Conservation (phyloP, 2,329 filamentous ascomycete species). For the Exophiala sp. region DNA sequence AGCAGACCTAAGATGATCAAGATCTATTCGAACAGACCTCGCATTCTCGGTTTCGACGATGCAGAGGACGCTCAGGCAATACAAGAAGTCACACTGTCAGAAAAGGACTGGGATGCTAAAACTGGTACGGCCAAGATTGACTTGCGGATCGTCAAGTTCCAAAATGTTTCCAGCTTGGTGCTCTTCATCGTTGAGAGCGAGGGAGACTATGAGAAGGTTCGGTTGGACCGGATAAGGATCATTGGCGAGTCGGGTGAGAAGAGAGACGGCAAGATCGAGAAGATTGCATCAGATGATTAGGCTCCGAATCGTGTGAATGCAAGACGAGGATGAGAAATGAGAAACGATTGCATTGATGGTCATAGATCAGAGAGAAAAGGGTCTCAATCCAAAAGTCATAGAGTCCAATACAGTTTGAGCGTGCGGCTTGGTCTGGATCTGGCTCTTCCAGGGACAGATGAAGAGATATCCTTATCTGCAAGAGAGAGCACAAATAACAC, state of each 20-base stretch:
- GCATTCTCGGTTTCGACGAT: constrained; percentile 92
- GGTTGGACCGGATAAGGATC: constrained; percentile 60
- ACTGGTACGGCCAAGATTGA: constrained; percentile 69
- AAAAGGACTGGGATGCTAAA: constrained; percentile 72
- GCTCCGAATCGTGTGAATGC: background rate
- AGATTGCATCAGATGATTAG: constrained; percentile 69
- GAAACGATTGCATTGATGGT: constrained; percentile 16
- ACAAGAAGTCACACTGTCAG: constrained; percentile 71
- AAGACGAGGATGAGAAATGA: constrained; percentile 12
- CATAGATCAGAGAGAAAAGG: background rate
- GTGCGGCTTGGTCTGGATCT: too few relatives aligned
- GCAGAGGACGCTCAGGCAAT: constrained; percentile 80
- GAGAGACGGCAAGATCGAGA: constrained; percentile 89
- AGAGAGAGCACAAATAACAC: background rate
- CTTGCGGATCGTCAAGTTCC: constrained; percentile 94
- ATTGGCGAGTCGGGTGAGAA: constrained; percentile 90
- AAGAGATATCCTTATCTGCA: background rate
- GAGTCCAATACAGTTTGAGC: background rate
- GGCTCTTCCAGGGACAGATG: background rate
- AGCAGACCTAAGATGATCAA: constrained; percentile 80
- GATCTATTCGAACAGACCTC: constrained; percentile 81
- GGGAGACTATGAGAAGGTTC: constrained; percentile 76
- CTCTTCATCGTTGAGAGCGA: constrained; percentile 87
- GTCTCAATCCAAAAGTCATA: constrained; percentile 3
- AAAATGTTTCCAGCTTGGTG: constrained; percentile 82